Conservation (phyloP, 2,329 filamentous ascomycete species). For the Fusarium subtropicale region DNA sequence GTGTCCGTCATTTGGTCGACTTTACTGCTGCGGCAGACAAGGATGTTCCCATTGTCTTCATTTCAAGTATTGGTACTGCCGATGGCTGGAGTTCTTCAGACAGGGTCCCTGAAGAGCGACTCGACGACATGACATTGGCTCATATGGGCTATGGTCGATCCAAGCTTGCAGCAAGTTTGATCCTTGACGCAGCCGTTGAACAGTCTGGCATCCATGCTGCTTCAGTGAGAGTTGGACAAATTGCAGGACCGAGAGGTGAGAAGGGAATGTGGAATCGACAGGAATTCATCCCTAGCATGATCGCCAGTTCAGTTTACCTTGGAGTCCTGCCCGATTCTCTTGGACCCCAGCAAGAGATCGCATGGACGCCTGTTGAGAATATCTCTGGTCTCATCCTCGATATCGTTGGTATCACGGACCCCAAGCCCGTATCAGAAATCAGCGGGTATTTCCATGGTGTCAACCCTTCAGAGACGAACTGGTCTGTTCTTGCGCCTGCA, state of each 20-base stretch:
- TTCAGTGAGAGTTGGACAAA: conserved; percentile 7
- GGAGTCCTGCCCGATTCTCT: neutral
- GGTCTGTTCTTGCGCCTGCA: neutral
- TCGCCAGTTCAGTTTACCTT: conserved; percentile 10
- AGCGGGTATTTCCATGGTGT: conserved; percentile 16
- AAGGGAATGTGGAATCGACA: conserved; percentile 17
- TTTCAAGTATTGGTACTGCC: neutral
- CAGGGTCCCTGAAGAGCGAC: fast-evolving
- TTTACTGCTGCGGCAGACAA: neutral
- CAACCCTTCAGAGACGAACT: neutral
- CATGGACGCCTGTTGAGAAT: conserved; percentile 4
- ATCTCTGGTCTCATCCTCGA: neutral
- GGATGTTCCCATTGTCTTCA: neutral
- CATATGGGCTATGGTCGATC: conserved; percentile 8
- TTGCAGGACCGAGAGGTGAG: neutral
- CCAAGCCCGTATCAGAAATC: neutral
- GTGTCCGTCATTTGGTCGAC: neutral
- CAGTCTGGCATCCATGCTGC: fast-evolving
- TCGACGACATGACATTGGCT: neutral
- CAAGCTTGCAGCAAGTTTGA: neutral
- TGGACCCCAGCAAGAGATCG: neutral
- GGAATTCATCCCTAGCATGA: conserved; percentile 9
- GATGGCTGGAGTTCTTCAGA: neutral
- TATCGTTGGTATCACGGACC: neutral
- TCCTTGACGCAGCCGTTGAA: neutral